phyloP scores from a whole-genome alignment of 805 yeast genomes.

The Wickerhamiella dianesei region DNA sequence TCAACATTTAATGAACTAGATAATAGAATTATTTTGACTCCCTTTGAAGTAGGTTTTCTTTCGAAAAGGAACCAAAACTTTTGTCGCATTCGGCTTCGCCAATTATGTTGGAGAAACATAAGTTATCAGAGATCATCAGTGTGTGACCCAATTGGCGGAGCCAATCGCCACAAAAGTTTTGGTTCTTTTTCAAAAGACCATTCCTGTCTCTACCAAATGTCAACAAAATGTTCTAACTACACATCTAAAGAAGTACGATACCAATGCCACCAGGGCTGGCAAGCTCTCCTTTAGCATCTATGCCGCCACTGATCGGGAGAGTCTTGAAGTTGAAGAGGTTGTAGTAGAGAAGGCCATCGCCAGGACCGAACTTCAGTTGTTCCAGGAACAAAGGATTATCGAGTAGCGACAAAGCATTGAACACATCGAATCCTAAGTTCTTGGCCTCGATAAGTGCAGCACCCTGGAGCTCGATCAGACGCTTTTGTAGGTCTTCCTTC shows the following conservation, averaged over 20 bases:
- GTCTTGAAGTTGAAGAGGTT: constrained; percentile 85
- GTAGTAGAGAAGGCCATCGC: constrained; percentile 85
- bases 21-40: not conserved
- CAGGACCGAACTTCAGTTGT: constrained; percentile 76
- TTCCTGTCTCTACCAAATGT: not conserved
- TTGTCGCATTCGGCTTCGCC: too few relatives aligned
- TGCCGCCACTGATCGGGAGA: constrained; percentile 69
- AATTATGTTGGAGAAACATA: not conserved
- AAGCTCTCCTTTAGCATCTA: constrained; percentile 41
- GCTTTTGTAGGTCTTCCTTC: constrained; percentile 35
- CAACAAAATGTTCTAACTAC: not conserved
- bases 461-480: constrained; percentile 48
- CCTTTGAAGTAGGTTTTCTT: not conserved
- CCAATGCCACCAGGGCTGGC: constrained; percentile 70
- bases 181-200: too few relatives aligned
- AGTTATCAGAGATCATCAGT: not conserved
- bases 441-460: constrained; percentile 73
- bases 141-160: too few relatives aligned
- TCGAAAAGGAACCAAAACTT: too few relatives aligned
- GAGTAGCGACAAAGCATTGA: constrained; percentile 83
- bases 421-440: constrained; percentile 62
- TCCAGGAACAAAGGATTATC: constrained; percentile 78
- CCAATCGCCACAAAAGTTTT: too few relatives aligned
- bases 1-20: not conserved
- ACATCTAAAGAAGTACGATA: constrained; percentile 57